Percentiles rank a stretch among this genome's conserved stretches.
Evolutionary conservation across 257 asterid species (phyloP).

Genomic region (Solanum peruvianum): DNA sequence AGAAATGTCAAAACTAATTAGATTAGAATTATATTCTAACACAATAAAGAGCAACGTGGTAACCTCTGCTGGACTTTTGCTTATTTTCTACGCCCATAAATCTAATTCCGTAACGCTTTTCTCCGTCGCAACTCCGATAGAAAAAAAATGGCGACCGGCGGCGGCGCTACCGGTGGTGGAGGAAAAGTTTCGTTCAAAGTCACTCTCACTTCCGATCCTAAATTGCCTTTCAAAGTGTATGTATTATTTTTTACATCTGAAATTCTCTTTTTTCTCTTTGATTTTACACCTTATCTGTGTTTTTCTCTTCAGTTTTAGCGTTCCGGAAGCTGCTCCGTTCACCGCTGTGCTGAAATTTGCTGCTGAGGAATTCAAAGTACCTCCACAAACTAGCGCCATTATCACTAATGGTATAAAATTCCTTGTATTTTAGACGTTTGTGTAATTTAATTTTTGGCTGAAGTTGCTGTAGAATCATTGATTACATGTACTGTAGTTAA

Average conservation of each 20-base stretch:
- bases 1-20: background rate
- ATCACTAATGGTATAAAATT: conserved; percentile 65
- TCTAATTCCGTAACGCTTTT: background rate
- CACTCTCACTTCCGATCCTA: conserved; percentile 92
- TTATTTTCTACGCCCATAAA: background rate
- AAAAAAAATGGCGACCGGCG: conserved; percentile 52
- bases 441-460: background rate
- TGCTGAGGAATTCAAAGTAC: conserved; percentile 97
- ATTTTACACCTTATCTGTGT: background rate
- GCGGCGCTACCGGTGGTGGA: conserved; percentile 30
- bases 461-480: background rate
- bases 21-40: background rate
- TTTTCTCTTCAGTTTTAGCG: conserved; percentile 55
- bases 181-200: conserved; percentile 98
- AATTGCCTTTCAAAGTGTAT: conserved; percentile 96
- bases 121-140: background rate
- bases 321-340: conserved; percentile 96
- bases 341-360: conserved; percentile 95
- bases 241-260: background rate
- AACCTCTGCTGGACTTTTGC: background rate
- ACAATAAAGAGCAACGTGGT: background rate
- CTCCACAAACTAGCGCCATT: conserved; percentile 94
- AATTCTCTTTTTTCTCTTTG: background rate
- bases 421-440: background rate
- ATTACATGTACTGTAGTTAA: background rate